Base-by-base conservation (phyloP, 1,139 yeast species). In the Hyphopichia fennica region DNA sequence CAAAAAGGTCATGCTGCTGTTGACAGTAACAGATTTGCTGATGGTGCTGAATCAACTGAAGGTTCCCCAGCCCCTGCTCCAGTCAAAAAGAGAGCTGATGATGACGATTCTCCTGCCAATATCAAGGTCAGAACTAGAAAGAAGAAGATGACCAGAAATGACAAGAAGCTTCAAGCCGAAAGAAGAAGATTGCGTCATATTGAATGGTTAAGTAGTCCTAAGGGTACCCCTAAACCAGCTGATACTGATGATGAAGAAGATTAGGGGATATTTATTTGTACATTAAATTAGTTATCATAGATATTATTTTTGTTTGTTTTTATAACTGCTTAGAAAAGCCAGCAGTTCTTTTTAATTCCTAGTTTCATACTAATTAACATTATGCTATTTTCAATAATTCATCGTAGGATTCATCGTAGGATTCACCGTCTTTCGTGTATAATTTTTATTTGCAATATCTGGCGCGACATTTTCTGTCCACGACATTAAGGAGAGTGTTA, bases 91-190 rank as follows among this genome's bases (percentile, higher is more conserved):
- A 61, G 77, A 52, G 77, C 75, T 37, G 87, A 77, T 52, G 87
- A 86, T 52, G 89, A 86, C 58, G 96, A 87, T 56, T 89, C 96
- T 28, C 98, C 98, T 13, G 96, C 96, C 40, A 87, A 93, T 65
- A 90, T 93, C 68, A 93, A 93, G 79, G 89, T 90, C 45, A 87
- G 87, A 68, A 77, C 76, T 59, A 84, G 89, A 78, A 91, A 89
- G 88, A 89, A 86, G 90, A 91, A 90, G 82, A 72, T 93, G 82
- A 93, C 98, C 34, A 83, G 99, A 79, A 93, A 93, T 62, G 97
- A 93, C 57, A 82, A 88, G 82, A 93, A 93, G 71, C 72, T 76
- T 37, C 91, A 91, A 65, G 95, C 87, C 37, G 96, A 87, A 64
- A 84, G 98, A 73, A 87, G 98, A 73, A 85, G 99, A 69, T 72